Percentiles rank a stretch among this genome's conserved stretches.
Conservation (phyloP, 805 yeast species). For the Metschnikowia amazonensis region DNA sequence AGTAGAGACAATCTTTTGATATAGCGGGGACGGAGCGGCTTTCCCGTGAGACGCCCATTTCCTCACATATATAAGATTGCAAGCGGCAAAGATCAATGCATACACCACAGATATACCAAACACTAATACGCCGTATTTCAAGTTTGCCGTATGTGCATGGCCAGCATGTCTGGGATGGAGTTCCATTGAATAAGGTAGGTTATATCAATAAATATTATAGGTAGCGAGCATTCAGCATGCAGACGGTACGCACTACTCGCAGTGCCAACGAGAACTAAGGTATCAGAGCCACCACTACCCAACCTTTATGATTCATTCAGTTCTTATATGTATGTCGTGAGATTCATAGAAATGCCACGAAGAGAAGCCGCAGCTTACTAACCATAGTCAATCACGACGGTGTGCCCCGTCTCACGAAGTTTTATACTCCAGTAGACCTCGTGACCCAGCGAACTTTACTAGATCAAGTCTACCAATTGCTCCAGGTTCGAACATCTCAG, state of each 20-base stretch:
- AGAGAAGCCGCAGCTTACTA: not conserved
- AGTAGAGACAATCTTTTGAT: slow-evolving; percentile 25
- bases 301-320: slow-evolving; percentile 75
- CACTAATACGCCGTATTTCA: slow-evolving; percentile 57
- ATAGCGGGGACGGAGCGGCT: slow-evolving; percentile 20
- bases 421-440: slow-evolving; percentile 87
- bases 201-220: not conserved
- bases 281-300: not conserved
- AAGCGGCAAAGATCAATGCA: slow-evolving; percentile 29
- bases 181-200: slow-evolving; percentile 5
- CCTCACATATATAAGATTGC: slow-evolving; percentile 29
- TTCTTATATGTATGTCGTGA: slow-evolving; percentile 61
- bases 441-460: slow-evolving; percentile 75
- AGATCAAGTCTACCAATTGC: slow-evolving; percentile 76
- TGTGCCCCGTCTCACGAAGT: slow-evolving; percentile 81
- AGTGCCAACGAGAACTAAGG: not conserved
- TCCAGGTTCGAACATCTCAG: slow-evolving; percentile 62
- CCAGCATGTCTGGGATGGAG: slow-evolving; percentile 43
- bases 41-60: slow-evolving; percentile 39
- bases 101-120: slow-evolving; percentile 42
- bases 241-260: not conserved
- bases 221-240: slow-evolving; percentile 1
- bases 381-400: slow-evolving; percentile 81
- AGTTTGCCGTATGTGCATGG: slow-evolving; percentile 50
- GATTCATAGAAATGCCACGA: not conserved